Evolutionary conservation across 1,284 basidiomycete genomes (phyloP).

Genomic region (Chondrostereum purpureum): DNA sequence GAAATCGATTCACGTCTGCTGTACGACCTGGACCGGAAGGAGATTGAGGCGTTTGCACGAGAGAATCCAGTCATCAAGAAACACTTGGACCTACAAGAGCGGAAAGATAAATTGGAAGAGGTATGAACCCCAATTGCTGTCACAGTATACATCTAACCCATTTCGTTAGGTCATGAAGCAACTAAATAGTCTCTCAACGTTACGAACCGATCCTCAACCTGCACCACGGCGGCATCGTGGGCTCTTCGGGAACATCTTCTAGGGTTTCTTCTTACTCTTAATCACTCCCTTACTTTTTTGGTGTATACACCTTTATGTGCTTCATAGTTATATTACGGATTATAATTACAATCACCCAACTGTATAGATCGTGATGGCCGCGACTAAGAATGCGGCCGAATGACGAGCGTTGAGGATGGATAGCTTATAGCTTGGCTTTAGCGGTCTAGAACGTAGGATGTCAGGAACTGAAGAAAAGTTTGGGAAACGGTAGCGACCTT

Average conservation of each 20-base stretch:
- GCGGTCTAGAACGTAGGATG: too few species aligned
- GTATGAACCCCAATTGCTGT: too few species aligned
- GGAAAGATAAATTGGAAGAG: constrained; percentile 97
- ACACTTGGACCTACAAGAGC: constrained; percentile 94
- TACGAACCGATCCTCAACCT: constrained; percentile 72
- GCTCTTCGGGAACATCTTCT: constrained; percentile 69
- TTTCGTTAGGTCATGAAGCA: constrained; percentile 78
- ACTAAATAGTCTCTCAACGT: constrained; percentile 77
- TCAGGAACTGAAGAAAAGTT: too few species aligned
- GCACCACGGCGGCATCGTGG: constrained; percentile 64
- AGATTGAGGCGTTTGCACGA: constrained; percentile 85
- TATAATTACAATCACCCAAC: neutral
- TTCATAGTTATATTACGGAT: neutral
- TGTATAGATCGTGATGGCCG: too few species aligned
- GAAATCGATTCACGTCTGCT: constrained; percentile 95
- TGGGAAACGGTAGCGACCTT: too few species aligned
- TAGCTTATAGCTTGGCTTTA: constrained; percentile 9
- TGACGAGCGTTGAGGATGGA: too few species aligned
- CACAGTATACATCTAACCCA: constrained; percentile 9
- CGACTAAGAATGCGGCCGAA: too few species aligned
- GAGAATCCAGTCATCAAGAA: constrained; percentile 85
- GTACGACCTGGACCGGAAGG: constrained; percentile 84
- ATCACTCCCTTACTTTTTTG: constrained; percentile 8
- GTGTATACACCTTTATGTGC: neutral
- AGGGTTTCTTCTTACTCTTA: too few species aligned